phyloP scores from a whole-genome alignment of 148 eudicot genomes.

The Cornus florida region DNA sequence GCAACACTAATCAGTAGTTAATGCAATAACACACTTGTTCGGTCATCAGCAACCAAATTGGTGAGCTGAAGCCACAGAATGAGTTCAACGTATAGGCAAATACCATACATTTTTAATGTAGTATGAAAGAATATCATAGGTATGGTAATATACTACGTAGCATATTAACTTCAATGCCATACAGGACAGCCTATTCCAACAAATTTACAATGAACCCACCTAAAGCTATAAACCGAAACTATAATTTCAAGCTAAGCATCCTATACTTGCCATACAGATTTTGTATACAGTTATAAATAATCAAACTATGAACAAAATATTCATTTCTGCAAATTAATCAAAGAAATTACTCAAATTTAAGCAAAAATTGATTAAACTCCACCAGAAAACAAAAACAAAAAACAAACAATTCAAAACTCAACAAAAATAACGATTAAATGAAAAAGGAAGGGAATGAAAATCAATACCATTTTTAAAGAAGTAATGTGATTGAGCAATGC shows the following conservation, averaged over 20 bases:
- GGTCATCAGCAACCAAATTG: not conserved
- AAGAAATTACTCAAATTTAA: not conserved
- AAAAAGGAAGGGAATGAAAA: not conserved
- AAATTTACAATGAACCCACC: not conserved
- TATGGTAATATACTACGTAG: not conserved
- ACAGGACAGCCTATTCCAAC: not conserved
- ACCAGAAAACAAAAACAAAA: not conserved
- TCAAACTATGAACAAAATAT: not conserved
- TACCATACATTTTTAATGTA: not conserved
- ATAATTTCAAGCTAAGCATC: not conserved
- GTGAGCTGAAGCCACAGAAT: not conserved
- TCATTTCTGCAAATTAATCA: not conserved
- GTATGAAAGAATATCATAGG: too few species aligned
- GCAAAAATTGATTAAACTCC: not conserved
- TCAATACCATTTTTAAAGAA: conserved; percentile 8
- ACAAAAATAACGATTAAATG: not conserved
- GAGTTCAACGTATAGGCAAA: not conserved
- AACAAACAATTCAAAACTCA: not conserved
- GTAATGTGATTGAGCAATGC: not conserved
- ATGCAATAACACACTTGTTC: not conserved
- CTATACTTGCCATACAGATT: not conserved
- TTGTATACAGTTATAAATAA: not conserved
- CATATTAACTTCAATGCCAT: not conserved
- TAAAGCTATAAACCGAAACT: not conserved
- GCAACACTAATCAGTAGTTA: not conserved